These are phyloP conservation scores for Russula olivacea DNA, from an alignment of 768 basidiomycete genomes.

Conservation along the genomic window DNA sequence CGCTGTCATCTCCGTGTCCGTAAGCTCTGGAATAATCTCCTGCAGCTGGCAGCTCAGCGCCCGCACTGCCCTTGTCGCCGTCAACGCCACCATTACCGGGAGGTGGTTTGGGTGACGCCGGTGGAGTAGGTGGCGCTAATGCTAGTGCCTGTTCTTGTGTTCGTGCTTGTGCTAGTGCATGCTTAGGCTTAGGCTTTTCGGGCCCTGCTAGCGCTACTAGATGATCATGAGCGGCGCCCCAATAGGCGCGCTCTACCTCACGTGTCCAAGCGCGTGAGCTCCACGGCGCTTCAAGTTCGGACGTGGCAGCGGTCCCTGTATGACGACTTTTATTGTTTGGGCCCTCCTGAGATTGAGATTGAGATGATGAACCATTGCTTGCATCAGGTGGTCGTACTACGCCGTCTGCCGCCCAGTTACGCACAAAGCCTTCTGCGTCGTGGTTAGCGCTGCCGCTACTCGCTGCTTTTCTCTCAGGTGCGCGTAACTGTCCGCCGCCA, in stretches of 20 bases:
- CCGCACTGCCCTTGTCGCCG: not conserved
- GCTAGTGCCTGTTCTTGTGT: not conserved
- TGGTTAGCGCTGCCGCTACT: not conserved
- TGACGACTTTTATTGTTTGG: not conserved
- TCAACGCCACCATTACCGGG: not conserved
- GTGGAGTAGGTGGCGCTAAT: constrained; percentile 37
- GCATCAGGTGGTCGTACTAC: constrained; percentile 28
- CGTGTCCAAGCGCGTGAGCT: constrained; percentile 78
- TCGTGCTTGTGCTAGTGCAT: constrained; percentile 1
- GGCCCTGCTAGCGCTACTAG: constrained; percentile 1
- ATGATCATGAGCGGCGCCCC: constrained; percentile 40
- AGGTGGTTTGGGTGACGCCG: constrained; percentile 34
- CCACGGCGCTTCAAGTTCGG: constrained; percentile 53
- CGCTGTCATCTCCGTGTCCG: not conserved
- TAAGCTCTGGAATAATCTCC: not conserved
- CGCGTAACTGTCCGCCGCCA: constrained; percentile 80
- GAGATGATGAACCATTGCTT: not conserved
- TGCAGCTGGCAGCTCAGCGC: not conserved
- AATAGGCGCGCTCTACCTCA: constrained; percentile 78
- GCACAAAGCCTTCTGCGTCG: constrained; percentile 61
- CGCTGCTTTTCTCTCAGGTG: constrained; percentile 19
- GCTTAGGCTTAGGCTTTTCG: constrained; percentile 9
- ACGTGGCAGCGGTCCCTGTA: not conserved
- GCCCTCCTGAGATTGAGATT: not conserved
- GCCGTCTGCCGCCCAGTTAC: constrained; percentile 57